Evolutionary conservation across 75 land plant genomes (phyloP), one percentile per base, ranked within the genome.

Genomic region (Sequoiadendron giganteum): DNA sequence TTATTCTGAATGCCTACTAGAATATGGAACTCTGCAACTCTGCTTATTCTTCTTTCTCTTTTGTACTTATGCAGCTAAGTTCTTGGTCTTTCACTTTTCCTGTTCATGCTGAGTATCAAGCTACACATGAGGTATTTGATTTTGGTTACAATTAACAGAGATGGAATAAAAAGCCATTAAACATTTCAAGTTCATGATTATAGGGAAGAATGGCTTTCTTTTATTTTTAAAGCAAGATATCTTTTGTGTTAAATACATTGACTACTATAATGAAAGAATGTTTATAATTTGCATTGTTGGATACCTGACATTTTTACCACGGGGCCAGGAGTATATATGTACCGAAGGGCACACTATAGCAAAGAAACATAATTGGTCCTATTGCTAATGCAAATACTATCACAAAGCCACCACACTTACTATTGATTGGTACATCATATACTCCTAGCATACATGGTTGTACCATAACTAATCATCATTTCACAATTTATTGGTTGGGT

Each of bases 31-130:
- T 36, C 0, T 43, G 76, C 84, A 65, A 85, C 80, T 36, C 0
- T 43, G 76, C 84, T 45, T 84, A 38, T 87, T 19, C 15, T 28
- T 56, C 58, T 40, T 48, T 87, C 43, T 83, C 30, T 87, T 85
- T 86, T 92, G 89, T 77, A 58, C 79, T 55, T 81, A 55, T 73
- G 39, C 95, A 98, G 99, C 89, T 95, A n/a, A 87, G 98, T 85
- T 91, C 89, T 3, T 95, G 95, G 95, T 95, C 94, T 54, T 98
- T 94, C 85, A 93, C 87, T 43, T 98, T 95, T 88, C 94, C 96
- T 28, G 85, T 94, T 77, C 87, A 86, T 25, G 89, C 90, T 3
- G 91, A 91, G 85, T 85, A 90, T 85, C 52, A 87, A 42, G 90
- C 91, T 81, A 73, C 94, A 75, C 93, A 87, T 45, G 94, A 95